Evolutionary conservation across 2,329 filamentous ascomycete genomes (phyloP), one percentile per base, ranked within the genome.

Genomic region (Fusarium pseudoanthophilum): DNA sequence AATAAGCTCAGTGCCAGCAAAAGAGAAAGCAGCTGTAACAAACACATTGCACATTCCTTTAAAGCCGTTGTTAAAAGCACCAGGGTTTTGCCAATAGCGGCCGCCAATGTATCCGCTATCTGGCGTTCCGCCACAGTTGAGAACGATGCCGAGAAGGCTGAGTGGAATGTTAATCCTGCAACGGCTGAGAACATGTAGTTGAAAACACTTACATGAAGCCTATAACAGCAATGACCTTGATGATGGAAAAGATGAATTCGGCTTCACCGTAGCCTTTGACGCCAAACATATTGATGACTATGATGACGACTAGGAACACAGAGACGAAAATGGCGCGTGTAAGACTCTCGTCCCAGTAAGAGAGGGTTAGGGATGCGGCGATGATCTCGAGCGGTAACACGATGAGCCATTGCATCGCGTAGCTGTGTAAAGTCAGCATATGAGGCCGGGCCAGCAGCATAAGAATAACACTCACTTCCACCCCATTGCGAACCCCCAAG

Each of bases 401-500:
- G 40, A 94, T 88, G 5, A 97, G 87, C 95, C 95, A 97, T 83
- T 97, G 93, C 75, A 97, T 81, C 9, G 93, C 93, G 81, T 97
- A 97, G 78, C 91, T 93, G 76, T 56, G 39, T 26, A 16, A 39
- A 39, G 59, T 67, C 51, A 73, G 70, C 37, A 63, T 51, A n/a
- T 13, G 9, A 16, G 14, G 24, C 21, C 42, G 15, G 32, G 7
- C 15, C 7, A 3, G 21, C n/a, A 46, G 26, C 7, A 30, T 21
- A 28, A 21, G 45, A 24, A 87, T 4, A 37, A 32, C 9, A 61
- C 90, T 82, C 81, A 93, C 87, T 97, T 97, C 94, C 94, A 97
- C 21, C 94, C 95, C 93, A 97, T 97, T 52, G 94, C 93, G 79
- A 97, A 97, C 0, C 95, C 95, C 94, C 94, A 97, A 1, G 95